A percentile compares a stretch with the other conserved stretches of the same genome.
phyloP scores from a whole-genome alignment of 2,329 filamentous ascomycete species.

The Dendrostoma leiphaemia region DNA sequence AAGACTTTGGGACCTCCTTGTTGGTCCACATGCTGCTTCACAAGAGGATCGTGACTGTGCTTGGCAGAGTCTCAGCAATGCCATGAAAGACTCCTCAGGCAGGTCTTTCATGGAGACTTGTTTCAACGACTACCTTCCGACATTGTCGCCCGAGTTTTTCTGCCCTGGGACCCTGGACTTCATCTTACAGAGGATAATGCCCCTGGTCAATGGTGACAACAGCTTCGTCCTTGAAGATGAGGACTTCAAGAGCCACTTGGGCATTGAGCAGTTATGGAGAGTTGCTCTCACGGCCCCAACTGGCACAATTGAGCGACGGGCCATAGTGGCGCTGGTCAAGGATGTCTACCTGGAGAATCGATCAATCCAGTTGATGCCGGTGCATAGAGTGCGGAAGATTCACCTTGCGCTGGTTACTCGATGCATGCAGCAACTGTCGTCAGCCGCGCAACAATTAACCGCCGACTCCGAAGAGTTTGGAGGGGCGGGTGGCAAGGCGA shows the following conservation, averaged over 20 bases:
- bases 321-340: conserved; percentile 67
- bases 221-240: conserved; percentile 46
- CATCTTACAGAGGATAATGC: conserved; percentile 50
- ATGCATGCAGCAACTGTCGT: conserved; percentile 68
- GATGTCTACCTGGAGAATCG: conserved; percentile 66
- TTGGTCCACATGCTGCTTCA: conserved; percentile 62
- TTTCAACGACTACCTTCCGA: conserved; percentile 55
- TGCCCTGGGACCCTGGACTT: conserved; percentile 63
- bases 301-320: conserved; percentile 62
- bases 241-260: conserved; percentile 49
- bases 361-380: conserved; percentile 48
- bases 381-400: conserved; percentile 50
- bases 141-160: conserved; percentile 55
- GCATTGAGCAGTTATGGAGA: conserved; percentile 76
- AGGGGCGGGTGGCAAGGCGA: conserved; percentile 50
- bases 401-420: conserved; percentile 72
- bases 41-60: conserved; percentile 61
- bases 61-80: conserved; percentile 64
- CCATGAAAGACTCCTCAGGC: conserved; percentile 42
- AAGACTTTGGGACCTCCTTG: conserved; percentile 69
- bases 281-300: conserved; percentile 70
- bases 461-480: conserved; percentile 11
- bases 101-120: conserved; percentile 57
- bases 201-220: conserved; percentile 42
- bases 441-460: conserved; percentile 59